phyloP scores from a whole-genome alignment of 2,329 filamentous ascomycete genomes.

The Fusarium sp. region DNA sequence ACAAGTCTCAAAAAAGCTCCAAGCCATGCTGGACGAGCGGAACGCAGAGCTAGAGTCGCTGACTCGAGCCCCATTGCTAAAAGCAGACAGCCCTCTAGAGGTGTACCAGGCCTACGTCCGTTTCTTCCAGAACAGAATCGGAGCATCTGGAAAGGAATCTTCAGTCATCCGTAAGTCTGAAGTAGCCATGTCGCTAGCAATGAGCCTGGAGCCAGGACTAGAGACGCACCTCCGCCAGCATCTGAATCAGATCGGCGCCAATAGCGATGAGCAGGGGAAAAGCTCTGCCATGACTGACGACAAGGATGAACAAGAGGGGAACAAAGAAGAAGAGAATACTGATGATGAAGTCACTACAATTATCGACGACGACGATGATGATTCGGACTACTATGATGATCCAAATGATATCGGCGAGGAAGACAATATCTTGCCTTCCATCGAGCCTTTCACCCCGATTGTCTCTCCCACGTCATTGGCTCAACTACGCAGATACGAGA shows the following conservation, averaged over 20 bases:
- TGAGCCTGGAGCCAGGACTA: conserved; percentile 1
- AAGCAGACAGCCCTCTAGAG: conserved; percentile 3
- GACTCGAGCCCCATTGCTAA: not conserved
- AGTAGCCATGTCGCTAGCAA: conserved; percentile 6
- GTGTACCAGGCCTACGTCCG: not conserved
- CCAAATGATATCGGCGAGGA: not conserved
- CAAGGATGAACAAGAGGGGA: not conserved
- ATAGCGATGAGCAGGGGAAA: too few relatives aligned
- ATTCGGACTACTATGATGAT: not conserved
- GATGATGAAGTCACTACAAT: not conserved
- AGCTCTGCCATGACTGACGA: not conserved
- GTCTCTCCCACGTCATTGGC: accelerated
- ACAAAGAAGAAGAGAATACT: not conserved
- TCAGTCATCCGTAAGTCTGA: not conserved
- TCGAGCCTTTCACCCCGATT: not conserved
- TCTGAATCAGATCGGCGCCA: not conserved
- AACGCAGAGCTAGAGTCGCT: not conserved
- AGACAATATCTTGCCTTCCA: not conserved
- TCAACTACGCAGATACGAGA: not conserved
- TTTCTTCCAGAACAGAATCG: not conserved
- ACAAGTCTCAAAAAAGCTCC: accelerated
- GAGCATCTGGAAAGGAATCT: not conserved
- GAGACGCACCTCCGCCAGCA: not conserved
- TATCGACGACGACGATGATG: not conserved
- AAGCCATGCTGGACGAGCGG: not conserved